These are phyloP conservation scores for Mentha longifolia DNA, from an alignment of 257 asterid genomes.

Conservation along the genomic window DNA sequence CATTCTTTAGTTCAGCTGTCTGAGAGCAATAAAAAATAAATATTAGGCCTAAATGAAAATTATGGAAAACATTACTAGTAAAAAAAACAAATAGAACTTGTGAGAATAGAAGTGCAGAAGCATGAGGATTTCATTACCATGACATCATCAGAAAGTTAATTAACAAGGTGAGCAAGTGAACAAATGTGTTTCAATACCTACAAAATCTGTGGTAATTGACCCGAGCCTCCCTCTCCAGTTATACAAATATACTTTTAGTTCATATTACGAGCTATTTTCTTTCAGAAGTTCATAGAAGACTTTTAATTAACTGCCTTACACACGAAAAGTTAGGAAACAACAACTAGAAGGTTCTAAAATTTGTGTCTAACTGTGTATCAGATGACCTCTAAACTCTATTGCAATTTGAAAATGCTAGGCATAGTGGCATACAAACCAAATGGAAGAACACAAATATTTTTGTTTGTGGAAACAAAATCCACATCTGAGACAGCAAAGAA, in stretches of 20 bases:
- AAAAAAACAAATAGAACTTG: slow-evolving; percentile 10
- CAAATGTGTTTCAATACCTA: slow-evolving; percentile 5
- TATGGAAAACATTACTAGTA: slow-evolving; percentile 17
- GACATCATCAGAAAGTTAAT: neutral
- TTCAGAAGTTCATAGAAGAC: neutral
- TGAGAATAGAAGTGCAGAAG: slow-evolving; percentile 1
- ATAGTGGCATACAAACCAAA: slow-evolving; percentile 23
- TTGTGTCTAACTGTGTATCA: neutral
- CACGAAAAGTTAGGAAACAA: too few species aligned
- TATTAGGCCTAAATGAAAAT: slow-evolving; percentile 28
- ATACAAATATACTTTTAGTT: slow-evolving; percentile 4
- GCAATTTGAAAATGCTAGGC: slow-evolving; percentile 27
- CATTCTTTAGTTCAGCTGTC: slow-evolving; percentile 69
- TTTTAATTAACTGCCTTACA: slow-evolving; percentile 4
- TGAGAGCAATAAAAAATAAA: slow-evolving; percentile 41
- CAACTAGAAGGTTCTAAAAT: too few species aligned
- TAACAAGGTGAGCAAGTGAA: slow-evolving; percentile 2
- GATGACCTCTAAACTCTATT: slow-evolving; percentile 19
- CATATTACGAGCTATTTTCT: neutral
- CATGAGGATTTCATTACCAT: slow-evolving; percentile 1
- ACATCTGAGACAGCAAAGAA: slow-evolving; percentile 27
- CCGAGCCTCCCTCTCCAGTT: slow-evolving; percentile 6
- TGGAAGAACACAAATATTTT: slow-evolving; percentile 17
- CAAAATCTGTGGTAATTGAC: slow-evolving; percentile 1
- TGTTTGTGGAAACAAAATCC: slow-evolving; percentile 24